Evolutionary conservation across 2,329 filamentous ascomycete genomes (phyloP).

Genomic region (Rachicladosporium sp.): DNA sequence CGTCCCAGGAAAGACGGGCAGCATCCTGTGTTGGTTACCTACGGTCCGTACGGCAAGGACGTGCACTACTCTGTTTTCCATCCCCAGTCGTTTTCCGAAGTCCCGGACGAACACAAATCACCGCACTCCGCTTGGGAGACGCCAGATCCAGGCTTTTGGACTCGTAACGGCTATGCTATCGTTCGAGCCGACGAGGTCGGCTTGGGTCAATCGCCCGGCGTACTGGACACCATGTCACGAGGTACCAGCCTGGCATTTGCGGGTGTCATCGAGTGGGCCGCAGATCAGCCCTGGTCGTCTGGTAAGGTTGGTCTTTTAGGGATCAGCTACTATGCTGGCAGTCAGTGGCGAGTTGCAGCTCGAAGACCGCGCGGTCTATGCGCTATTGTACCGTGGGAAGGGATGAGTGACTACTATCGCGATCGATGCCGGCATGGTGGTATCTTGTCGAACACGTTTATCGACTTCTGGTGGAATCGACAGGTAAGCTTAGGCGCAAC

Average conservation of each 20-base stretch:
- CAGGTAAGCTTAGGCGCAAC: conserved; percentile 25
- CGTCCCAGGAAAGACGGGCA: conserved; percentile 26
- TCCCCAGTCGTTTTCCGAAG: not conserved
- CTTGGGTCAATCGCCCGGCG: conserved; percentile 23
- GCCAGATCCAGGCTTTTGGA: conserved; percentile 5
- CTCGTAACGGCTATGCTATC: conserved; percentile 8
- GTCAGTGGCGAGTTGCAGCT: conserved; percentile 29
- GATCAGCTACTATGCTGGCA: conserved; percentile 30
- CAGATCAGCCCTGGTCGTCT: conserved; percentile 32
- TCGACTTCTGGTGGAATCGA: conserved; percentile 54
- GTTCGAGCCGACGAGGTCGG: conserved; percentile 23
- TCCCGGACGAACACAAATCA: not conserved
- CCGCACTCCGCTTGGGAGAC: not conserved
- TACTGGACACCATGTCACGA: conserved; percentile 28
- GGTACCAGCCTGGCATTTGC: conserved; percentile 33
- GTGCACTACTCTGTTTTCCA: not conserved
- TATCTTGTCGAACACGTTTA: conserved; percentile 28
- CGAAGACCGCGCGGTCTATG: conserved; percentile 29
- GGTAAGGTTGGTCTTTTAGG: conserved; percentile 32
- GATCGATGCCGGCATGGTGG: conserved; percentile 35
- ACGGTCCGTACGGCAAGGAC: conserved; percentile 3
- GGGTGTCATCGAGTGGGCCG: conserved; percentile 32
- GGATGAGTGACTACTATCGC: conserved; percentile 33
- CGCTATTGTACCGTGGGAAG: conserved; percentile 36
- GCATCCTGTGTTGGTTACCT: conserved; percentile 1